Evolutionary conservation across 75 land plant genomes (phyloP).

Genomic region (Picea sitchensis): DNA sequence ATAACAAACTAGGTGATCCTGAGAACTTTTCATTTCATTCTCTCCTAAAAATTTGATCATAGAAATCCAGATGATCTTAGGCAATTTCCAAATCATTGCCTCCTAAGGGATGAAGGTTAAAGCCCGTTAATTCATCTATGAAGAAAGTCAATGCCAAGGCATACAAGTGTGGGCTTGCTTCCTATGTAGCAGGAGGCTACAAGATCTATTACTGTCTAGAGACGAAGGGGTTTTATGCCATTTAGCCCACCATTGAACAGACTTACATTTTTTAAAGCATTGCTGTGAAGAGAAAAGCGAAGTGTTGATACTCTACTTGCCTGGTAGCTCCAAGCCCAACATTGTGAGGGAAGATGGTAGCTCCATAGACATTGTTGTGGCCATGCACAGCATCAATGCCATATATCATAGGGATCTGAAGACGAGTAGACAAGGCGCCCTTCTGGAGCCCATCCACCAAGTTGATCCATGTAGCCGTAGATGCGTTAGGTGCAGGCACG

Average conservation of each 20-base stretch:
- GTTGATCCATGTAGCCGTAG: conserved; percentile 48
- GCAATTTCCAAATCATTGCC: no score
- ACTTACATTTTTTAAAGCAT: background rate
- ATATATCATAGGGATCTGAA: conserved; percentile 74
- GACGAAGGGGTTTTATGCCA: no score
- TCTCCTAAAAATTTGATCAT: background rate
- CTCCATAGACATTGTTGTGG: conserved; percentile 52
- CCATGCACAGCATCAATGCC: conserved; percentile 64
- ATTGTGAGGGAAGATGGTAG: conserved; percentile 70
- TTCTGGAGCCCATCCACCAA: conserved; percentile 68
- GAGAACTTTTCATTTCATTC: no score
- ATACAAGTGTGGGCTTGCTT: no score
- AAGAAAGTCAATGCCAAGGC: no score
- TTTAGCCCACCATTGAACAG: no score
- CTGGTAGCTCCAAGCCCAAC: conserved; percentile 43
- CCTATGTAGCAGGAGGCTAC: no score
- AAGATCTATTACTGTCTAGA: no score
- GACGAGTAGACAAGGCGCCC: conserved; percentile 46
- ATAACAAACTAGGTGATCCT: no score
- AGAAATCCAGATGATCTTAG: no score
- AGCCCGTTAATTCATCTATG: background rate
- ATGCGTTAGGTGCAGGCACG: conserved; percentile 44
- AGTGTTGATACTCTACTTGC: background rate
- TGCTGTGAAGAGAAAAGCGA: background rate
- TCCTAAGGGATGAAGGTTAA: no score